Percentiles rank a stretch among this genome's conserved stretches.
These are phyloP conservation scores for Phalaenopsis equestris DNA, from an alignment of 106 monocot species.

Conservation along the genomic window DNA sequence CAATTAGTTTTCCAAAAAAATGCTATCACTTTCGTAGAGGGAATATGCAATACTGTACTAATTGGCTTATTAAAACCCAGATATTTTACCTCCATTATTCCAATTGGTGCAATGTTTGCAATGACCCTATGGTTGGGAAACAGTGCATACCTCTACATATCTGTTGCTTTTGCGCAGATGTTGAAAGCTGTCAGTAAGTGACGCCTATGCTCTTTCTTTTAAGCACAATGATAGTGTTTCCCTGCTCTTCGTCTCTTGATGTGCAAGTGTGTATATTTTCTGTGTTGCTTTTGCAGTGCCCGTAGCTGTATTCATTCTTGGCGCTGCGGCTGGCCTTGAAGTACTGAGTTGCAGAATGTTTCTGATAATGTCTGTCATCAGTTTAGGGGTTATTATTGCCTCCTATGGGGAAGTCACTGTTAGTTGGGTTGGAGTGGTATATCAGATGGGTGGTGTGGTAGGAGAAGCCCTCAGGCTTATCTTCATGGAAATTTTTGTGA, in stretches of 20 bases:
- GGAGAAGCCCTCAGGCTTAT: slow-evolving; percentile 90
- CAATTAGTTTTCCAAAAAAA: not conserved
- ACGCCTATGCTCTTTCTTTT: not conserved
- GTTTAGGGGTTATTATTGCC: slow-evolving; percentile 86
- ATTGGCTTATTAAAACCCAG: slow-evolving; percentile 27
- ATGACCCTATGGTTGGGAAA: slow-evolving; percentile 98
- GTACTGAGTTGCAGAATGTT: slow-evolving; percentile 77
- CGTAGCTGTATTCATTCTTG: slow-evolving; percentile 91
- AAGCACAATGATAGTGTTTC: not conserved
- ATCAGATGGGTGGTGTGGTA: slow-evolving; percentile 97
- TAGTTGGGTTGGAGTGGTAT: slow-evolving; percentile 91
- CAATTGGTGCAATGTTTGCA: slow-evolving; percentile 99
- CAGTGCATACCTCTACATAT: slow-evolving; percentile 96
- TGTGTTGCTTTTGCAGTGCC: slow-evolving; percentile 65
- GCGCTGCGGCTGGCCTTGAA: slow-evolving; percentile 72
- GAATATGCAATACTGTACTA: not conserved
- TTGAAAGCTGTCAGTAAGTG: slow-evolving; percentile 91
- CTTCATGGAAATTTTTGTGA: slow-evolving; percentile 91
- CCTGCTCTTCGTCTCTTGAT: not conserved
- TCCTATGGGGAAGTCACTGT: slow-evolving; percentile 88
- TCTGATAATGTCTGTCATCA: slow-evolving; percentile 79
- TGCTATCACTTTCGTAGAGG: not conserved
- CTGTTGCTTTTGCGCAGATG: slow-evolving; percentile 99
- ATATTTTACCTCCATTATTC: slow-evolving; percentile 81
- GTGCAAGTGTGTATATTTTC: not conserved